Conservation (phyloP, 331 rosid genomes). For the Dryas integrifolia region DNA sequence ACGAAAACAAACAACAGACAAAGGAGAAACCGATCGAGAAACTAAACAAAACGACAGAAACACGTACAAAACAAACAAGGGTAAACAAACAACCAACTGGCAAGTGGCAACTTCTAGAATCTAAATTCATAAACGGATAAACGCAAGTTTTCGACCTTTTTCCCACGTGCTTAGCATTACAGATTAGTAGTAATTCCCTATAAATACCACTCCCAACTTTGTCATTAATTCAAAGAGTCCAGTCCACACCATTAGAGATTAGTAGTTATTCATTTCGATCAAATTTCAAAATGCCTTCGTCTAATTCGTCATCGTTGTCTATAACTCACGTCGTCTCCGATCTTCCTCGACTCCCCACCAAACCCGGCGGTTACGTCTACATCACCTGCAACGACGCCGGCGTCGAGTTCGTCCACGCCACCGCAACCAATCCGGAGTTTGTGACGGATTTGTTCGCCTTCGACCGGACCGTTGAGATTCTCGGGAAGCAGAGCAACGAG, state of each 20-base stretch:
- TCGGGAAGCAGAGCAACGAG: slow-evolving; percentile 58
- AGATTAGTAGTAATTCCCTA: slow-evolving; percentile 3
- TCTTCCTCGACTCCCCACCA: slow-evolving; percentile 66
- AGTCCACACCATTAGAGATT: background rate
- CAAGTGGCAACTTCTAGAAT: too few relatives aligned
- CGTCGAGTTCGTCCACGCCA: slow-evolving; percentile 58
- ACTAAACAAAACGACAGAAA: too few relatives aligned
- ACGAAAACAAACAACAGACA: too few relatives aligned
- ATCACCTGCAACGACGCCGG: slow-evolving; percentile 80
- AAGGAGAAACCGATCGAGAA: too few relatives aligned
- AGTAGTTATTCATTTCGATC: background rate
- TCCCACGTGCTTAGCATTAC: too few relatives aligned
- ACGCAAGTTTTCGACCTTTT: too few relatives aligned
- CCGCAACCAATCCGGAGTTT: slow-evolving; percentile 7
- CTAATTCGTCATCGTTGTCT: slow-evolving; percentile 32
- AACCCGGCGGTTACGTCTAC: slow-evolving; percentile 48
- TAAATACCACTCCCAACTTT: slow-evolving; percentile 26
- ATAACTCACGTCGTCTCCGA: slow-evolving; percentile 62
- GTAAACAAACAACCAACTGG: too few relatives aligned
- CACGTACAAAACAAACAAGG: too few relatives aligned
- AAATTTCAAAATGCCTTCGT: slow-evolving; percentile 34
- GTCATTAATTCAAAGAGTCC: background rate
- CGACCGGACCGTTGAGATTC: slow-evolving; percentile 52
- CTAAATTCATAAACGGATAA: too few relatives aligned
- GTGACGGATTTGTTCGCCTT: slow-evolving; percentile 58